Conservation (phyloP, 2,329 filamentous ascomycete species). For the Stemphylium lycopersici region DNA sequence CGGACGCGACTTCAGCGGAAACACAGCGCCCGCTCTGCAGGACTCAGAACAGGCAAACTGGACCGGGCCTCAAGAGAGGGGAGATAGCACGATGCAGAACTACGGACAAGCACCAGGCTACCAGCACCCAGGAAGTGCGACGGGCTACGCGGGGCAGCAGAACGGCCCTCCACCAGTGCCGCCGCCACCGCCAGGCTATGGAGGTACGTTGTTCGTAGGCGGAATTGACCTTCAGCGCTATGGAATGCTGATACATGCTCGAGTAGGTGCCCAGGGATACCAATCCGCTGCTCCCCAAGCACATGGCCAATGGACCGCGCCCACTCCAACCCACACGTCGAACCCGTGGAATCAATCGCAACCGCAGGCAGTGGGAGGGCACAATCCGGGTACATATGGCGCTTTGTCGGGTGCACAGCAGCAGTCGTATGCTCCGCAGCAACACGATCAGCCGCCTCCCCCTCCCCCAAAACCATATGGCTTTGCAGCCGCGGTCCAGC, state of each 20-base stretch:
- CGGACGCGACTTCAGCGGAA: conserved; percentile 2
- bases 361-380: conserved; percentile 30
- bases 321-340: conserved; percentile 25
- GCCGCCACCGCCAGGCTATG: conserved; percentile 37
- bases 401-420: conserved; percentile 35
- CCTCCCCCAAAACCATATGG: conserved; percentile 46
- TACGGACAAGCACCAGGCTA: conserved; percentile 38
- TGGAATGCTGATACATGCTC: conserved; percentile 2
- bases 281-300: conserved; percentile 29
- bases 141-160: conserved; percentile 36
- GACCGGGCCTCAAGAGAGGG: not conserved
- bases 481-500: conserved; percentile 37
- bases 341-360: conserved; percentile 35
- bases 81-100: conserved; percentile 37
- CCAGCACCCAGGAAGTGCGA: conserved; percentile 40
- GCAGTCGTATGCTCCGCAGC: conserved; percentile 29
- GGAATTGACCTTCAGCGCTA: not conserved
- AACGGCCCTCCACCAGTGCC: conserved; percentile 16
- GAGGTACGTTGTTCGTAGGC: conserved; percentile 25
- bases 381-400: conserved; percentile 45
- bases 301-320: conserved; percentile 41
- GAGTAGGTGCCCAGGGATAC: conserved; percentile 28
- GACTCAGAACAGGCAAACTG: not conserved
- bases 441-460: conserved; percentile 42
- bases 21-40: conserved; percentile 1